These are phyloP conservation scores for Letharia columbiana DNA, from an alignment of 495 filamentous ascomycete genomes.

Conservation along the genomic window DNA sequence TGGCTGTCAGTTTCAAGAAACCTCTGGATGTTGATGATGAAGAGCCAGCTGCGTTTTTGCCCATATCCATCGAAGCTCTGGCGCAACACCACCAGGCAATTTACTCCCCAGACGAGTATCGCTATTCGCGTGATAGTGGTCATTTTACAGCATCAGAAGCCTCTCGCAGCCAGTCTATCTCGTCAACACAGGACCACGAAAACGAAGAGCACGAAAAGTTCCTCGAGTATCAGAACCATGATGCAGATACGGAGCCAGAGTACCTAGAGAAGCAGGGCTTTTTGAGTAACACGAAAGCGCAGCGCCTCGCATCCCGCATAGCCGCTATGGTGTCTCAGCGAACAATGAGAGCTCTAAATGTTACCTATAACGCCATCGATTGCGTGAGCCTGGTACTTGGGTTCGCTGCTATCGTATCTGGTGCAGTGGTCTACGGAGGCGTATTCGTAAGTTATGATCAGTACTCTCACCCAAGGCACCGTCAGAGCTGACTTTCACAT, in stretches of 20 bases:
- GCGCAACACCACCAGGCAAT: conserved; percentile 51
- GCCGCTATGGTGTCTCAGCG: conserved; percentile 53
- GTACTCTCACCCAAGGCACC: background rate
- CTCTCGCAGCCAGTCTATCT: conserved; percentile 58
- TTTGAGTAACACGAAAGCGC: conserved; percentile 37
- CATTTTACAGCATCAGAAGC: conserved; percentile 74
- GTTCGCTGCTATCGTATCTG: conserved; percentile 54
- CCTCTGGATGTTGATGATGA: conserved; percentile 25
- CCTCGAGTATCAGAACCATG: conserved; percentile 43
- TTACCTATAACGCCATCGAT: conserved; percentile 54
- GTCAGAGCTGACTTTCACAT: conserved; percentile 19
- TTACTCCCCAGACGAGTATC: conserved; percentile 40
- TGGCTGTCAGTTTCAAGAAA: conserved; percentile 36
- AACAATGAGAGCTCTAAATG: conserved; percentile 47
- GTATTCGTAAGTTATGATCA: conserved; percentile 49
- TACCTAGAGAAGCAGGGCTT: conserved; percentile 39
- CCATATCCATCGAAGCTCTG: conserved; percentile 60
- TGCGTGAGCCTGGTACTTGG: conserved; percentile 55
- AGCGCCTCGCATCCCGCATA: conserved; percentile 40
- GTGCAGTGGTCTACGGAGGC: conserved; percentile 61
- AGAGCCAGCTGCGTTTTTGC: conserved; percentile 51
- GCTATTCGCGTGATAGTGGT: conserved; percentile 79
- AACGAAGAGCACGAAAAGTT: conserved; percentile 45
- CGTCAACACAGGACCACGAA: conserved; percentile 45
- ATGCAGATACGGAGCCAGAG: conserved; percentile 33